A percentile compares a stretch with the other conserved stretches of the same genome.
These are phyloP conservation scores for Alternaria rosae DNA, from an alignment of 2,329 filamentous ascomycete genomes.

Conservation along the genomic window DNA sequence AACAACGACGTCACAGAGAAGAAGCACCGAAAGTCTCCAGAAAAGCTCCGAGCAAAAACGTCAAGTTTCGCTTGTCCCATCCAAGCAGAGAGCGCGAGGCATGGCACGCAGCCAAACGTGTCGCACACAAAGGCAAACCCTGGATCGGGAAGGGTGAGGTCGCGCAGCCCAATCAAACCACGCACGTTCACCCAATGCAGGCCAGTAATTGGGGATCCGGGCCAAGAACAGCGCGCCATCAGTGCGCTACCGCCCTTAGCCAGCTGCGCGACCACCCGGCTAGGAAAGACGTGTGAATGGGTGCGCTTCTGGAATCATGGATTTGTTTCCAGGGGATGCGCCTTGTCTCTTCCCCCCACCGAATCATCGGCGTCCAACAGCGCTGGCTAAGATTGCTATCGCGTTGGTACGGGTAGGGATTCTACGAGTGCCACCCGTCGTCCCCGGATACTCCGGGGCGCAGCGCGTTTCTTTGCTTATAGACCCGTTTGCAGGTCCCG, in stretches of 20 bases:
- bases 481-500: slow-evolving; percentile 20
- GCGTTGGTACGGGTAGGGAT: slow-evolving; percentile 4
- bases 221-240: slow-evolving; percentile 11
- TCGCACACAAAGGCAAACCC: slow-evolving; percentile 6
- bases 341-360: slow-evolving; percentile 18
- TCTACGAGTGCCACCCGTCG: slow-evolving; percentile 24
- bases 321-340: slow-evolving; percentile 5
- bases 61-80: slow-evolving; percentile 3
- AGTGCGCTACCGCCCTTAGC: slow-evolving; percentile 11
- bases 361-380: slow-evolving; percentile 20
- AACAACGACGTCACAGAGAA: slow-evolving; percentile 10
- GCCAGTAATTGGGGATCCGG: slow-evolving; percentile 21
- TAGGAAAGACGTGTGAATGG: slow-evolving; percentile 27
- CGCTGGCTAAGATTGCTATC: slow-evolving; percentile 17
- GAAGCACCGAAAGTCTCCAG: slow-evolving; percentile 10
- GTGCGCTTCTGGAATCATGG: slow-evolving; percentile 12
- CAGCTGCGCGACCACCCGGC: slow-evolving; percentile 17
- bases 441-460: slow-evolving; percentile 13
- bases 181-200: slow-evolving; percentile 19
- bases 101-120: slow-evolving; percentile 18
- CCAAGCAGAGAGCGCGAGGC: slow-evolving; percentile 15
- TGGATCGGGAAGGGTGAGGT: slow-evolving; percentile 4
- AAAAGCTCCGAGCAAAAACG: slow-evolving; percentile 13
- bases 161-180: slow-evolving; percentile 24
- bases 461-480: slow-evolving; percentile 23